phyloP scores from a whole-genome alignment of 495 filamentous ascomycete genomes.

The Penicillium daleae region DNA sequence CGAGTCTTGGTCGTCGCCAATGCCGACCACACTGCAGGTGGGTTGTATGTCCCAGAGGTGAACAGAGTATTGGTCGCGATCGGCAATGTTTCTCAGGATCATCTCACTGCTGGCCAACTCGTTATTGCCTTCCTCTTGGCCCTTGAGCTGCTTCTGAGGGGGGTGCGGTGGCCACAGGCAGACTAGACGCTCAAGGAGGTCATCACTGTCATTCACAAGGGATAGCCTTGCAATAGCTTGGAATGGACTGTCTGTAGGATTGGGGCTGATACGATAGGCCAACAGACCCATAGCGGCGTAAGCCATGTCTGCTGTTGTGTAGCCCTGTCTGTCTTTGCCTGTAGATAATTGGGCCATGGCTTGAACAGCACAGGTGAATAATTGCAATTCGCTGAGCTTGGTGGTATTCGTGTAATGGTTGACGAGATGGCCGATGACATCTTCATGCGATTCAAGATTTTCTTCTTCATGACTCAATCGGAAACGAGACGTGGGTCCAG shows the following conservation, averaged over 20 bases:
- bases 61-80: slow-evolving; percentile 17
- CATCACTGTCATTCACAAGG: background rate
- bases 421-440: slow-evolving; percentile 12
- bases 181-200: background rate
- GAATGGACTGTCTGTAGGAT: background rate
- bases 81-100: slow-evolving; percentile 20
- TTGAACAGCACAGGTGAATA: slow-evolving; percentile 22
- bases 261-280: background rate
- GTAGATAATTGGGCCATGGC: slow-evolving; percentile 15
- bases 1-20: slow-evolving; percentile 15
- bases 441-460: slow-evolving; percentile 11
- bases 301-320: slow-evolving; percentile 1
- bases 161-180: background rate
- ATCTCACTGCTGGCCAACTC: slow-evolving; percentile 1
- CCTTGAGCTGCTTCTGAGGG: background rate
- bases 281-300: slow-evolving; percentile 1
- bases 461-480: slow-evolving; percentile 1
- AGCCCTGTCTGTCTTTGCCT: slow-evolving; percentile 1
- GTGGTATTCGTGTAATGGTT: slow-evolving; percentile 18
- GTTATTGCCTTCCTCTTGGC: background rate
- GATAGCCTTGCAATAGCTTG: background rate
- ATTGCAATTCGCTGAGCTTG: slow-evolving; percentile 21
- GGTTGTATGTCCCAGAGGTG: slow-evolving; percentile 23
- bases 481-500: slow-evolving; percentile 3
- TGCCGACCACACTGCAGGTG: slow-evolving; percentile 18